Evolutionary conservation across 2,329 filamentous ascomycete genomes (phyloP).

Genomic region (Neonectria magnoliae): DNA sequence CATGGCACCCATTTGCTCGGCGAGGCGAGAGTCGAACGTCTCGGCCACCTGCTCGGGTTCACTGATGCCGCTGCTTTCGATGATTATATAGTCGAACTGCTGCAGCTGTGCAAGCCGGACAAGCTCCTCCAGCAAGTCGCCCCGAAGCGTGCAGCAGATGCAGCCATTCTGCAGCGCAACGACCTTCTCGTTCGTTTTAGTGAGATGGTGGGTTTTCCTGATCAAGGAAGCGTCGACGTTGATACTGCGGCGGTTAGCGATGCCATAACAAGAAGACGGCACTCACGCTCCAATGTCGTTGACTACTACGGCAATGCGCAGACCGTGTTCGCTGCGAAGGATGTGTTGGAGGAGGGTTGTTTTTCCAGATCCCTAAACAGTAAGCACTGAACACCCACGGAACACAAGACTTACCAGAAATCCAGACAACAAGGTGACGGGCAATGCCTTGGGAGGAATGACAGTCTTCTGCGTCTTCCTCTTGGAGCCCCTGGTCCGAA

Average conservation of each 20-base stretch:
- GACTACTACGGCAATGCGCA: slow-evolving; percentile 76
- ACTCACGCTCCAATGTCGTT: slow-evolving; percentile 74
- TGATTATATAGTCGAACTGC: slow-evolving; percentile 76
- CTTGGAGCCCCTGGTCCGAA: slow-evolving; percentile 24
- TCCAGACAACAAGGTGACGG: slow-evolving; percentile 49
- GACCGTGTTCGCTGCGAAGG: slow-evolving; percentile 71
- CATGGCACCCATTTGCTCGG: slow-evolving; percentile 55
- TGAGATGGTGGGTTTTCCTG: slow-evolving; percentile 63
- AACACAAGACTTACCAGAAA: slow-evolving; percentile 42
- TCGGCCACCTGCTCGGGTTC: slow-evolving; percentile 80
- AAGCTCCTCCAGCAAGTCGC: slow-evolving; percentile 76
- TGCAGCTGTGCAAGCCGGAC: slow-evolving; percentile 69
- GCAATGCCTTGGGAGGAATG: slow-evolving; percentile 40
- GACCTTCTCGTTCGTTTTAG: slow-evolving; percentile 70
- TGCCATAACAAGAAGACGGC: fast-evolving
- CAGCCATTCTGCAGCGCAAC: slow-evolving; percentile 78
- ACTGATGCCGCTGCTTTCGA: slow-evolving; percentile 77
- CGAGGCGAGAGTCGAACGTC: slow-evolving; percentile 71
- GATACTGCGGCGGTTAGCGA: slow-evolving; percentile 52
- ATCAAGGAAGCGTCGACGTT: slow-evolving; percentile 74
- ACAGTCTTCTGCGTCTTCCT: slow-evolving; percentile 19
- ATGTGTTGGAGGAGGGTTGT: slow-evolving; percentile 77
- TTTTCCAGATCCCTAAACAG: slow-evolving; percentile 70
- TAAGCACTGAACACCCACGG: neutral
- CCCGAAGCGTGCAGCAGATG: slow-evolving; percentile 79